Conservation (phyloP, 2,329 filamentous ascomycete genomes). For the Ophioceras dolichostomum region DNA sequence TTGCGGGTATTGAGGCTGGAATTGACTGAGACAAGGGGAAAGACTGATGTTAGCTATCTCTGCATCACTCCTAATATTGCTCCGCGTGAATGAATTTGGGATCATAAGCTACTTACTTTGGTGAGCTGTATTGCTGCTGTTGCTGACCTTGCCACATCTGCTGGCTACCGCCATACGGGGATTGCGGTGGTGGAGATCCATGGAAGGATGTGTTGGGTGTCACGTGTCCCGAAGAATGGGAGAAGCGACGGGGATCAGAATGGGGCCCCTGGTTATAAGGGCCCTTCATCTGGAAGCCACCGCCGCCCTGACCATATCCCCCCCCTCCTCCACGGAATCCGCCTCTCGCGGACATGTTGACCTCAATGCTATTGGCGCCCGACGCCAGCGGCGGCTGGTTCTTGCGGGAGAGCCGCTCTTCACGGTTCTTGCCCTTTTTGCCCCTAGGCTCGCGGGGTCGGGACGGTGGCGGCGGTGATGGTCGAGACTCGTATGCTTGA, state of each 20-base stretch:
- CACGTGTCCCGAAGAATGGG: conserved; percentile 26
- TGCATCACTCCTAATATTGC: too few relatives aligned
- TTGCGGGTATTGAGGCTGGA: conserved; percentile 47
- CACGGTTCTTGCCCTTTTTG: conserved; percentile 24
- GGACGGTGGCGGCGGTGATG: conserved; percentile 1
- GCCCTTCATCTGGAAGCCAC: conserved; percentile 22
- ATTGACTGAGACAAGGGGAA: conserved; percentile 44
- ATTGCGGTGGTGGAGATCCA: conserved; percentile 28
- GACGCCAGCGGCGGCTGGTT: conserved; percentile 21
- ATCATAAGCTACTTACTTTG: conserved; percentile 29
- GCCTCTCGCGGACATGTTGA: conserved; percentile 33
- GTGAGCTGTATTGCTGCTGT: conserved; percentile 23
- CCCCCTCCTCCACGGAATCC: conserved; percentile 28
- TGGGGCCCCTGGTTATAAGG: conserved; percentile 15
- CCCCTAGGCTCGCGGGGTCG: conserved; percentile 4
- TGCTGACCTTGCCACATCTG: conserved; percentile 26
- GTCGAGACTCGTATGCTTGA: neutral
- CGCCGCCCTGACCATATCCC: conserved; percentile 23
- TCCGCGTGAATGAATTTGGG: too few relatives aligned
- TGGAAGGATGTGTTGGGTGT: conserved; percentile 30
- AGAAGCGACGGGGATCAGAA: conserved; percentile 22
- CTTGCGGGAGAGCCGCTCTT: conserved; percentile 23
- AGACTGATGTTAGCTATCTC: neutral
- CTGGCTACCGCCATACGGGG: conserved; percentile 25
- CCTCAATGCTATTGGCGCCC: conserved; percentile 36